A percentile compares a stretch with the other conserved stretches of the same genome.
These are phyloP conservation scores for Drechslerella dactyloides DNA, from an alignment of 2,329 filamentous ascomycete species.

Conservation along the genomic window DNA sequence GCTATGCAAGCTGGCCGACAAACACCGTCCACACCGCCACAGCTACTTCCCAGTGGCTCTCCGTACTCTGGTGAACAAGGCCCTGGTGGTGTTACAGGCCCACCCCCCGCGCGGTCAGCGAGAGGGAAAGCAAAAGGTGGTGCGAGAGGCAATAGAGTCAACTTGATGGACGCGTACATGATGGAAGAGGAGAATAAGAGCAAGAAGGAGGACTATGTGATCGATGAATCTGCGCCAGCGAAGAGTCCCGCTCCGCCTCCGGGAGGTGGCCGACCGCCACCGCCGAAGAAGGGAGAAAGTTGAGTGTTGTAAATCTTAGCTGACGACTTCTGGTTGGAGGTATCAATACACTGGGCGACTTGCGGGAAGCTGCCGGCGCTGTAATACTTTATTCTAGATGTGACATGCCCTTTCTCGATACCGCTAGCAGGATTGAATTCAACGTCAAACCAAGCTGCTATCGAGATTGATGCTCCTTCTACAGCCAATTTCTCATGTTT, in stretches of 20 bases:
- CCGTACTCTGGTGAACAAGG: conserved; percentile 24
- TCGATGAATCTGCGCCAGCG: conserved; percentile 23
- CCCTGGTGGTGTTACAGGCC: conserved; percentile 53
- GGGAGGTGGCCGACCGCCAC: conserved; percentile 47
- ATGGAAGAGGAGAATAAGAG: conserved; percentile 61
- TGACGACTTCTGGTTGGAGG: background rate
- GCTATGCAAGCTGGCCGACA: conserved; percentile 33
- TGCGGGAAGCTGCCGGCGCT: background rate
- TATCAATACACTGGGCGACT: background rate
- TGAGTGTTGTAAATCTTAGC: background rate
- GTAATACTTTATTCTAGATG: background rate
- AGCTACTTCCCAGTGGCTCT: conserved; percentile 44
- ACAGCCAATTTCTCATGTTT: too few species aligned
- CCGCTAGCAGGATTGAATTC: too few species aligned
- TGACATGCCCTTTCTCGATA: too few species aligned
- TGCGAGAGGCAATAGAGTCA: conserved; percentile 26
- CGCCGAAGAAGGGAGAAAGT: conserved; percentile 32
- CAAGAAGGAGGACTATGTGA: conserved; percentile 57
- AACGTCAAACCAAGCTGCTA: too few species aligned
- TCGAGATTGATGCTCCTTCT: too few species aligned
- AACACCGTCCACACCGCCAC: conserved; percentile 30
- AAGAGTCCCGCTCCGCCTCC: conserved; percentile 51
- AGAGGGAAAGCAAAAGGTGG: conserved; percentile 15
- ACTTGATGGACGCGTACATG: conserved; percentile 60
- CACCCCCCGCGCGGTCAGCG: conserved; percentile 55